phyloP scores from a whole-genome alignment of 257 asterid genomes.

The Asclepias syriaca region DNA sequence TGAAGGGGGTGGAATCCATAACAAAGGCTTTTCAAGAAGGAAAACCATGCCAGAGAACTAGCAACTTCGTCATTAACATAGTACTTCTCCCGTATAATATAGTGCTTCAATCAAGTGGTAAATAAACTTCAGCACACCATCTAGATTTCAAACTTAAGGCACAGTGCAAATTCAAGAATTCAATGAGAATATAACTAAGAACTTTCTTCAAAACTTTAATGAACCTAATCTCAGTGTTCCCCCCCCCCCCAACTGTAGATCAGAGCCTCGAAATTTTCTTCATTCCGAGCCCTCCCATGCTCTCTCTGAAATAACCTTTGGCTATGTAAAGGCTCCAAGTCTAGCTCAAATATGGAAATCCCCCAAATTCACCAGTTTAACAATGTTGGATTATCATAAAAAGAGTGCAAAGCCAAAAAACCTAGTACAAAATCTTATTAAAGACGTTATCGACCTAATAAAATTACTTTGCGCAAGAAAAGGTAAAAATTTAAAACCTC shows the following conservation, averaged over 20 bases:
- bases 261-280: background rate
- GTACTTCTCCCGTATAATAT: background rate
- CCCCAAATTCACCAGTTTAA: constrained; percentile 1
- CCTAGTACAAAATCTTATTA: background rate
- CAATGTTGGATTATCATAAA: background rate
- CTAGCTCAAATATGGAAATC: background rate
- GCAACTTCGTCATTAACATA: background rate
- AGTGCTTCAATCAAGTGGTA: background rate
- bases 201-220: background rate
- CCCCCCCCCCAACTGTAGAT: too few relatives aligned
- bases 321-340: background rate
- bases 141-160: background rate
- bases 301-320: background rate
- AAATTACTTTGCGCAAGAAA: background rate
- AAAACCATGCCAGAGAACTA: background rate
- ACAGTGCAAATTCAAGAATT: background rate
- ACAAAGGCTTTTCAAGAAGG: background rate
- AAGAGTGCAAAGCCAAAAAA: background rate
- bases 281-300: background rate
- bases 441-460: background rate
- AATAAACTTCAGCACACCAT: background rate
- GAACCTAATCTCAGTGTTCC: background rate
- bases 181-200: background rate
- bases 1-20: background rate
- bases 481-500: background rate